Evolutionary conservation across 495 filamentous ascomycete species (phyloP).

Genomic region (Astrothelium macrocarpum): DNA sequence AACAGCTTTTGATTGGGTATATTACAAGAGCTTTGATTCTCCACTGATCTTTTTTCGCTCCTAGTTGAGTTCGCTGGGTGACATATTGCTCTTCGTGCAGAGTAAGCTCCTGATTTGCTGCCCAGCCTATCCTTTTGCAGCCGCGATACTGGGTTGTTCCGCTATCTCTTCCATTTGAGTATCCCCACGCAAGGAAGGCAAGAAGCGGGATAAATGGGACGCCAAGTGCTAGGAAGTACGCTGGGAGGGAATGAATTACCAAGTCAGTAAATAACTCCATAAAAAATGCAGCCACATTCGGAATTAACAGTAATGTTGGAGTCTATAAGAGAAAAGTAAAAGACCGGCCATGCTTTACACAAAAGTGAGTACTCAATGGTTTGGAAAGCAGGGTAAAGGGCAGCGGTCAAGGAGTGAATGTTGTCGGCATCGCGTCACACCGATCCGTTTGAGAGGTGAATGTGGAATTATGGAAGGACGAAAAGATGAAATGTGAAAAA

Average conservation of each 20-base stretch:
- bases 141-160: too few relatives aligned
- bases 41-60: neutral
- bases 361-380: neutral
- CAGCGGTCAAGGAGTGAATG: neutral
- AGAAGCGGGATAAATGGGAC: slow-evolving; percentile 6
- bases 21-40: slow-evolving; percentile 69
- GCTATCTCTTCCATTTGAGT: neutral
- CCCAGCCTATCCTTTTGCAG: neutral
- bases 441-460: too few relatives aligned
- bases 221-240: neutral
- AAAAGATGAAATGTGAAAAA: neutral
- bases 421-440: neutral
- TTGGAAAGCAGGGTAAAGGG: neutral
- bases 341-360: neutral
- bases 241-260: neutral
- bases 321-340: neutral
- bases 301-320: neutral
- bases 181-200: slow-evolving; percentile 13
- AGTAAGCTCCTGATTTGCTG: neutral
- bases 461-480: neutral
- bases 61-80: neutral
- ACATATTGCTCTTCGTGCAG: neutral
- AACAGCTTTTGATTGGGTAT: slow-evolving; percentile 83
- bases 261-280: neutral
- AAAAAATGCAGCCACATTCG: neutral